phyloP scores from a whole-genome alignment of 148 eudicot species.

The Vaccinium myrtillus region DNA sequence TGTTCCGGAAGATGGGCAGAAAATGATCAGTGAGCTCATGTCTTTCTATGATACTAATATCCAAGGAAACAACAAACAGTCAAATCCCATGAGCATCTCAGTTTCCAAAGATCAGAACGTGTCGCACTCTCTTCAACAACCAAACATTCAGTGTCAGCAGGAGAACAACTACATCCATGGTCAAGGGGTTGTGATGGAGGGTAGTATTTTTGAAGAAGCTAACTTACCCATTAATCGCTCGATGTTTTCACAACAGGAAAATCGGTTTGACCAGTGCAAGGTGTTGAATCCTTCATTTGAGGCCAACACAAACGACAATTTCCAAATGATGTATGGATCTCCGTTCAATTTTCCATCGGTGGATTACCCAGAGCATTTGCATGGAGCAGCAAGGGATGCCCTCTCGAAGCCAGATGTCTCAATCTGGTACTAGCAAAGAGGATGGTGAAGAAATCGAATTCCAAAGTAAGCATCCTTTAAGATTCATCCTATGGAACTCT shows the following conservation, averaged over 20 bases:
- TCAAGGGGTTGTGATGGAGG: conserved; percentile 27
- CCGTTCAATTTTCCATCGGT: conserved; percentile 28
- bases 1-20: conserved; percentile 62
- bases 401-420: conserved; percentile 36
- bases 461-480: conserved; percentile 5
- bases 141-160: conserved; percentile 31
- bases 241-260: conserved; percentile 27
- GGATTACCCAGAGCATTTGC: conserved; percentile 32
- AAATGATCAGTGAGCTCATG: conserved; percentile 53
- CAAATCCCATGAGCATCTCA: conserved; percentile 21
- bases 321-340: conserved; percentile 39
- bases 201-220: conserved; percentile 32
- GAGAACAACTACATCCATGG: conserved; percentile 20
- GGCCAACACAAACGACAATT: conserved; percentile 33
- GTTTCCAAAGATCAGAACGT: conserved; percentile 23
- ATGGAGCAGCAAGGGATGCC: conserved; percentile 25
- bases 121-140: conserved; percentile 18
- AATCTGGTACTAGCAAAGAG: conserved; percentile 39
- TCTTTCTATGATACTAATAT: conserved; percentile 49
- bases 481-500: neutral
- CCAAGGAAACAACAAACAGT: conserved; percentile 40
- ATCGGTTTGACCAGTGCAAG: conserved; percentile 38
- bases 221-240: conserved; percentile 25
- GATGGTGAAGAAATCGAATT: neutral
- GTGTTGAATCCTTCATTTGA: conserved; percentile 36